Evolutionary conservation across 306 rosid species (phyloP).

Genomic region (Citrullus colocynthis): DNA sequence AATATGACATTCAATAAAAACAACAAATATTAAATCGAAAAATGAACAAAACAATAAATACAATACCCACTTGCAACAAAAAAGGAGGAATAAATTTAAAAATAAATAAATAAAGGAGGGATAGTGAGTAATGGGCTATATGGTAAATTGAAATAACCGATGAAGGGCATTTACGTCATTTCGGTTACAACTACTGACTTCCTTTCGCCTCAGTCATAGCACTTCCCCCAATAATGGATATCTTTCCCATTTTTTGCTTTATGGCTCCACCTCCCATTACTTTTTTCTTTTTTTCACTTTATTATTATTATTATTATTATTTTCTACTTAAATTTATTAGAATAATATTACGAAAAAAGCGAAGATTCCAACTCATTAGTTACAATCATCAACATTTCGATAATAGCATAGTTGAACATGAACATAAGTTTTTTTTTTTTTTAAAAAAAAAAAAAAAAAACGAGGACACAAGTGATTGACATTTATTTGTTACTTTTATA

Average conservation of each 20-base stretch:
- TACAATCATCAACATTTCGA: too few species aligned
- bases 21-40: too few species aligned
- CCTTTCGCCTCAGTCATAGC: not conserved
- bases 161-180: not conserved
- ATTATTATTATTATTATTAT: not conserved
- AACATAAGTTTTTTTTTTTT: too few species aligned
- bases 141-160: not conserved
- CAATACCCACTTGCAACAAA: not conserved
- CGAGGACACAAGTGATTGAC: too few species aligned
- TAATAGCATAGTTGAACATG: too few species aligned
- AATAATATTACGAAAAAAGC: not conserved
- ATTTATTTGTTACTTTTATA: too few species aligned
- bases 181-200: not conserved
- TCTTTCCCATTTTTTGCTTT: not conserved
- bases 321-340: not conserved
- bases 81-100: not conserved
- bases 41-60: not conserved
- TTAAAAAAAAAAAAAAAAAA: too few species aligned
- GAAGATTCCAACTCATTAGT: too few species aligned
- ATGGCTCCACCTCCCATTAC: not conserved
- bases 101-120: not conserved
- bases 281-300: not conserved
- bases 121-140: not conserved
- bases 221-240: not conserved
- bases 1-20: too few species aligned